These are phyloP conservation scores for Suillus cothurnatus DNA, from an alignment of 768 basidiomycete genomes.

Conservation along the genomic window DNA sequence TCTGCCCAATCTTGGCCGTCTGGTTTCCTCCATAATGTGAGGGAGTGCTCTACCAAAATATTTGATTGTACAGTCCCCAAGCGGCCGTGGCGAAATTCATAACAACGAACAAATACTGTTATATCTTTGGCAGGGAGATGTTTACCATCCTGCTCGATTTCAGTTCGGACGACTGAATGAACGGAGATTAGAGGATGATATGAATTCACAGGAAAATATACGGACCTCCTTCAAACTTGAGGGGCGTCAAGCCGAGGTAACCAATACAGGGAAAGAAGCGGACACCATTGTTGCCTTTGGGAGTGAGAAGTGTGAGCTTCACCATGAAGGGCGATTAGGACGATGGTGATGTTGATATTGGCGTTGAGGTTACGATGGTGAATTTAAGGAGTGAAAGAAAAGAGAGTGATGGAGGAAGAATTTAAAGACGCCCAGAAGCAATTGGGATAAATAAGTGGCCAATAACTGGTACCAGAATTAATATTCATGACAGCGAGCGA, in stretches of 20 bases:
- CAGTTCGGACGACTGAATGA: constrained; percentile 64
- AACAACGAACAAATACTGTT: constrained; percentile 78
- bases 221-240: constrained; percentile 77
- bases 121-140: constrained; percentile 67
- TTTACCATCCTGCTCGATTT: constrained; percentile 69
- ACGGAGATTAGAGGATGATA: constrained; percentile 12
- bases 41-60: constrained; percentile 65
- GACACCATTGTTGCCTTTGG: constrained; percentile 69
- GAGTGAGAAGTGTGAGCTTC: constrained; percentile 64
- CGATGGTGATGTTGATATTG: constrained; percentile 11
- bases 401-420: constrained; percentile 20
- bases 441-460: constrained; percentile 36
- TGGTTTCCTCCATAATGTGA: constrained; percentile 70
- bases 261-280: constrained; percentile 77
- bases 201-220: constrained; percentile 18
- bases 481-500: constrained; percentile 29
- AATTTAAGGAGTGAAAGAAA: constrained; percentile 19
- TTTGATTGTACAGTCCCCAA: constrained; percentile 60
- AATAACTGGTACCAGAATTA: constrained; percentile 28
- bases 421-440: constrained; percentile 28
- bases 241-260: constrained; percentile 78
- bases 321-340: constrained; percentile 52
- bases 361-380: not conserved
- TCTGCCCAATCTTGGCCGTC: constrained; percentile 57
- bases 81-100: constrained; percentile 72